Evolutionary conservation across 2,329 filamentous ascomycete species (phyloP).

Genomic region (Sodiomyces alkalinus): DNA sequence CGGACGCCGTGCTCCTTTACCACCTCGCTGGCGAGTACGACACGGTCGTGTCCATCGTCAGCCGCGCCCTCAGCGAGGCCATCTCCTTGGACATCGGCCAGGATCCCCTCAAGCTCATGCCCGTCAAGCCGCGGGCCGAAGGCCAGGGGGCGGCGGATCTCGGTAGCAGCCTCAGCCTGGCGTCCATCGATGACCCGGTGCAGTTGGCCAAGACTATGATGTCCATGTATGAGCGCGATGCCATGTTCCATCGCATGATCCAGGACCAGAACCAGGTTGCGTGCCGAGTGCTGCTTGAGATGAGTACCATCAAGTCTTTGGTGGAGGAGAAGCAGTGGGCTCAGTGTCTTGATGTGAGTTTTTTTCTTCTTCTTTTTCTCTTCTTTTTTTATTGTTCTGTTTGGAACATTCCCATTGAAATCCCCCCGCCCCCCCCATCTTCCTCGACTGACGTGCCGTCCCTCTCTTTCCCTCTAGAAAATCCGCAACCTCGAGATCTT

Average conservation of each 20-base stretch:
- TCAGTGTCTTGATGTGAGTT: conserved; percentile 41
- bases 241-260: conserved; percentile 45
- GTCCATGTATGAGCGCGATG: conserved; percentile 44
- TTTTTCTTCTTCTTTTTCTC: neutral
- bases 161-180: conserved; percentile 44
- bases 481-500: conserved; percentile 66
- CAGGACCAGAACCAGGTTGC: conserved; percentile 40
- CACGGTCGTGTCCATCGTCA: conserved; percentile 80
- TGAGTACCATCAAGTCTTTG: conserved; percentile 44
- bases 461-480: conserved; percentile 29
- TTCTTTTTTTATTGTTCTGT: neutral
- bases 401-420: neutral
- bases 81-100: conserved; percentile 77
- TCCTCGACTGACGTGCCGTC: too few relatives aligned
- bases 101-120: conserved; percentile 61
- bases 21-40: conserved; percentile 93
- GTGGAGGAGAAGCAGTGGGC: conserved; percentile 42
- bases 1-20: conserved; percentile 87
- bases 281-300: conserved; percentile 40
- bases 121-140: conserved; percentile 55
- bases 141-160: conserved; percentile 23
- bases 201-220: conserved; percentile 47
- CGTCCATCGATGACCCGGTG: conserved; percentile 43
- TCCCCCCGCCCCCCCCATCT: too few relatives aligned
- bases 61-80: conserved; percentile 77